Evolutionary conservation across 495 filamentous ascomycete species (phyloP), one percentile per base, ranked within the genome.

Genomic region (Xylaria curta): DNA sequence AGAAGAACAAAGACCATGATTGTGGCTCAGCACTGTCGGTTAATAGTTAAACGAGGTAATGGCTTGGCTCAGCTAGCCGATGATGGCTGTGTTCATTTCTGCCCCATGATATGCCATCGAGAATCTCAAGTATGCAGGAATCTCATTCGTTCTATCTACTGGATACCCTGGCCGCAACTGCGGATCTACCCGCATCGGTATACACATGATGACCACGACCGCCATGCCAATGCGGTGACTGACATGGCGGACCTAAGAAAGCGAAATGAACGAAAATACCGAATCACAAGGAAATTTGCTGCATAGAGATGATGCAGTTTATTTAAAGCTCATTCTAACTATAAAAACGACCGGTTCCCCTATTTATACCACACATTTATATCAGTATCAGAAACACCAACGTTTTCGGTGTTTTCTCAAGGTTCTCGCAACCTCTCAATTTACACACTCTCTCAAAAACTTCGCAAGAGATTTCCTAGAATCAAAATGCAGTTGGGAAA

Each of bases 11-110:
- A 19, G 3, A 59, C 36, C 28, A 33, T 36, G 31, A 31, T 7
- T 36, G 31, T 19, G 24, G 61, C 38, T 47, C 12, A 19, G 46
- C 13, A 54, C 9, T 54, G 4, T 21, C 44, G 4, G 2, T 44
- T 0, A 31, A 31, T 38, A 62, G 36, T 42, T 31, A 4, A 19
- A 40, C 9, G 15, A 36, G 26, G 31, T 19, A 31, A 19, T 36
- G 47, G n/a, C 66, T 69, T 69, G 66, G 54, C 66, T 69, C 54
- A 47, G 54, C 66, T 61, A 33, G 5, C 31, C 4, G 17, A 69
- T 31, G 12, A 69, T 61, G 66, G 66, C 66, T 69, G 49, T 49
- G 66, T 42, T 15, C 31, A 49, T 26, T 28, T 21, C 8, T 38
- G 17, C 46, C 12, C 26, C 64, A 42, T 26, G 31, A 54, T 54